Percentiles rank a stretch among this genome's conserved stretches.
These are phyloP conservation scores for Mycena metata DNA, from an alignment of 768 basidiomycete genomes.

Conservation along the genomic window DNA sequence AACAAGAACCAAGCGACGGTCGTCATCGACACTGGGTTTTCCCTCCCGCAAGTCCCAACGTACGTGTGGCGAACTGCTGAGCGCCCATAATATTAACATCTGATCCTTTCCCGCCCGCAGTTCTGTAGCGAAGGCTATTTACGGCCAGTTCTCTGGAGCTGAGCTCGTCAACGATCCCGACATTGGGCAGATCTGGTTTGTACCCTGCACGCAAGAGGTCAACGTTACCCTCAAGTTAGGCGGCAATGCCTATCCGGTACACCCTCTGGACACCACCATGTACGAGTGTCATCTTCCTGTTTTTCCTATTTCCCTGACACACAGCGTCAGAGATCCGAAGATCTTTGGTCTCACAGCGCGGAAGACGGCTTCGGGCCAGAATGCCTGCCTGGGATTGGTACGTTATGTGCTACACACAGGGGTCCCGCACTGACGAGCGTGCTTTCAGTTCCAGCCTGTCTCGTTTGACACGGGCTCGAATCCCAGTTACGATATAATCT, in stretches of 20 bases:
- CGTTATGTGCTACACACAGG: constrained; percentile 43
- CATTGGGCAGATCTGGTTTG: constrained; percentile 70
- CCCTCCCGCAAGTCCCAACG: constrained; percentile 50
- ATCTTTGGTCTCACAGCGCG: constrained; percentile 28
- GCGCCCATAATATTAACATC: background rate
- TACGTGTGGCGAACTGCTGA: constrained; percentile 3
- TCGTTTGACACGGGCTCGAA: constrained; percentile 75
- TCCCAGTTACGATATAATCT: constrained; percentile 77
- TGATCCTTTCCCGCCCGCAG: constrained; percentile 66
- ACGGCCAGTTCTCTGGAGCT: constrained; percentile 82
- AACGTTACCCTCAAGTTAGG: constrained; percentile 82
- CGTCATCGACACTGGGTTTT: constrained; percentile 82
- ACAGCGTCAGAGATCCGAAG: constrained; percentile 25
- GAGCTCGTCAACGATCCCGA: constrained; percentile 61
- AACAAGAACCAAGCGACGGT: constrained; percentile 64
- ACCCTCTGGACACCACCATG: constrained; percentile 79
- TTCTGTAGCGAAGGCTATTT: constrained; percentile 82
- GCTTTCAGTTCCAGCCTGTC: constrained; percentile 81
- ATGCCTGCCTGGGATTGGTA: constrained; percentile 78
- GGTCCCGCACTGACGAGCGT: constrained; percentile 16
- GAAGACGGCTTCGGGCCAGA: constrained; percentile 56
- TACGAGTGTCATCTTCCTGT: constrained; percentile 61
- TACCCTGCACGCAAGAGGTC: constrained; percentile 82
- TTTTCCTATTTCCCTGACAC: background rate
- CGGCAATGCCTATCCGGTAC: constrained; percentile 75